phyloP scores from a whole-genome alignment of 345 rosid genomes.

The Populus nigra region DNA sequence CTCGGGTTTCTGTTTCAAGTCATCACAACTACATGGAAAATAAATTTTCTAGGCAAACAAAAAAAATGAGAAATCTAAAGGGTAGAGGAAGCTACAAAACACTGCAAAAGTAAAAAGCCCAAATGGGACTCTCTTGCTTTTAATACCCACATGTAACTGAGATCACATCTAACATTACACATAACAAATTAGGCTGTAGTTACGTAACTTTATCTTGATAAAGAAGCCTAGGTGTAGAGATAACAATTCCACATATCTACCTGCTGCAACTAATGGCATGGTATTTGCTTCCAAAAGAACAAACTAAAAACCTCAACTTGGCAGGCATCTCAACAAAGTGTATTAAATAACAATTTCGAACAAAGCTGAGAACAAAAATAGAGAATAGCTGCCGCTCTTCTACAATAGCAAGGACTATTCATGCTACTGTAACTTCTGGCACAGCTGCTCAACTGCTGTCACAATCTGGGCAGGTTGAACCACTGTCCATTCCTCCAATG shows the following conservation, averaged over 20 bases:
- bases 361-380: neutral
- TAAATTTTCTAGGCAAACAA: neutral
- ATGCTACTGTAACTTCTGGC: constrained; percentile 46
- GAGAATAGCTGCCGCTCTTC: neutral
- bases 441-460: constrained; percentile 87
- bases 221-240: neutral
- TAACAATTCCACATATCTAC: constrained; percentile 4
- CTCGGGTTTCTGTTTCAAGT: neutral
- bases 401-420: constrained; percentile 4
- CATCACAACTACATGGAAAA: neutral
- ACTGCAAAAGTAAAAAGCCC: neutral
- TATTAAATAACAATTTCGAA: constrained; percentile 13
- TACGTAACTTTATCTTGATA: neutral
- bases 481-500: constrained; percentile 86
- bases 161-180: neutral
- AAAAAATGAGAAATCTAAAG: neutral
- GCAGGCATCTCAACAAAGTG: neutral
- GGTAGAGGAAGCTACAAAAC: neutral
- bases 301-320: constrained; percentile 1
- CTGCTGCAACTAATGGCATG: constrained; percentile 1
- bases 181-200: neutral
- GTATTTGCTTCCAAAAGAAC: constrained; percentile 6
- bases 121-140: neutral
- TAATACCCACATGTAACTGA: neutral
- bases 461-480: constrained; percentile 96